Percentiles rank a stretch among this genome's conserved stretches.
Conservation (phyloP, 2,329 filamentous ascomycete genomes). For the Pyrenochaeta sp. region DNA sequence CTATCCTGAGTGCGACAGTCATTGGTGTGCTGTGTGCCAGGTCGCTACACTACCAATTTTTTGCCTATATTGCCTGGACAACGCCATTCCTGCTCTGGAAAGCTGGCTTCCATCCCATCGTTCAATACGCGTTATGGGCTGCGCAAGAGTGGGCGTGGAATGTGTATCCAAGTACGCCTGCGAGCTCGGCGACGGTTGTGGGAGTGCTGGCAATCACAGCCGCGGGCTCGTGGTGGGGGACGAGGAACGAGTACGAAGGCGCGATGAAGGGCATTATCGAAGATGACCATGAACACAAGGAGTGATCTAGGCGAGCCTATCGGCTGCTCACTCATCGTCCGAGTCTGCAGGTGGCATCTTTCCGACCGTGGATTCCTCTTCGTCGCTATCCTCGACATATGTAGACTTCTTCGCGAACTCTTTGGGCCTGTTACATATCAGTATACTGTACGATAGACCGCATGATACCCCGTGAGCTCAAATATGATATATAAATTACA, state of each 20-base stretch:
- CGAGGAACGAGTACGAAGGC: slow-evolving; percentile 55
- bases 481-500: slow-evolving; percentile 9
- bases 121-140: slow-evolving; percentile 75
- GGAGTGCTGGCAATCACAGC: slow-evolving; percentile 73
- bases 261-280: slow-evolving; percentile 38
- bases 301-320: slow-evolving; percentile 25
- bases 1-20: slow-evolving; percentile 77
- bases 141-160: slow-evolving; percentile 95
- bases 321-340: slow-evolving; percentile 62
- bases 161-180: slow-evolving; percentile 80
- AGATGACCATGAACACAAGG: slow-evolving; percentile 41
- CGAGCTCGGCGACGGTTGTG: slow-evolving; percentile 74
- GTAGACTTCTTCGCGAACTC: slow-evolving; percentile 74
- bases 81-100: slow-evolving; percentile 89
- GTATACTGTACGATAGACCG: slow-evolving; percentile 20
- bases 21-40: slow-evolving; percentile 87
- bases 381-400: slow-evolving; percentile 71
- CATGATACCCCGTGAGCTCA: slow-evolving; percentile 28
- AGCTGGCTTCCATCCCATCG: slow-evolving; percentile 71
- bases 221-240: slow-evolving; percentile 67
- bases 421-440: slow-evolving; percentile 69
- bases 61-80: slow-evolving; percentile 88
- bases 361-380: slow-evolving; percentile 81
- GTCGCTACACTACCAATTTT: slow-evolving; percentile 95
- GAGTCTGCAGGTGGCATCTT: slow-evolving; percentile 87